Base-by-base conservation (phyloP, 2,329 filamentous ascomycete genomes). In the Mollisia scopiformis region DNA sequence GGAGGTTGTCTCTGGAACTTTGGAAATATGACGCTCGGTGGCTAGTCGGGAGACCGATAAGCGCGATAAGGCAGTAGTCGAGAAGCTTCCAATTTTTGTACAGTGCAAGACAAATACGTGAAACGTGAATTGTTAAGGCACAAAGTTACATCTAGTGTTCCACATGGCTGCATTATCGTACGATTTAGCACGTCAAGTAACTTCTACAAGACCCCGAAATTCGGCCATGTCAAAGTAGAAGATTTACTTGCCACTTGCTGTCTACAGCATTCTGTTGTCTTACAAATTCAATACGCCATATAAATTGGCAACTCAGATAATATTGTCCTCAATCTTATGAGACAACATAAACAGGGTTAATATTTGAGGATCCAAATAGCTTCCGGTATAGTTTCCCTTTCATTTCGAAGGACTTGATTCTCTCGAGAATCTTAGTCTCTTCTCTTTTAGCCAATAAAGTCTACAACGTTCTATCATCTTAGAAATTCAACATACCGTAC, bases 41-140 rank as follows among this genome's bases (percentile, higher is more conserved):
- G 41, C 11, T 10, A 10, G 3, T 35, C 16, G 3, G 4, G 11
- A 13, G 11, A 35, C 31, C 31, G 50, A 55, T 28, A 41, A 33
- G 43, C 51, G 47, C 57, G 61, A 52, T 60, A 58, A 58, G 61
- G 49, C 56, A 60, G 58, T 60, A 54, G 37, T 57, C 55, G 52
- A 31, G 55, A 58, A 58, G 46, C 31, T 58, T 58, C 55, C 49
- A 27, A n/a, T n/a, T 25, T 6, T 13, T 1, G n/a, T 16, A 3
- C 7, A 41, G 28, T 6, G 10, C 43, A 27, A 14, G 43, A 28
- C 23, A 47, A 27, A 47, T 23, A 13, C 8, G 11, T 6, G 43
- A 19, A 8, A 11, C n/a, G n/a, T 23, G 7, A 43, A 19, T 43
- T 19, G 23, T 19, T 43, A 19, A 11, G 6, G n/a, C 7, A 7